phyloP scores from a whole-genome alignment of 352 stramenopile species.

The Pseudoperonospora humuli region DNA sequence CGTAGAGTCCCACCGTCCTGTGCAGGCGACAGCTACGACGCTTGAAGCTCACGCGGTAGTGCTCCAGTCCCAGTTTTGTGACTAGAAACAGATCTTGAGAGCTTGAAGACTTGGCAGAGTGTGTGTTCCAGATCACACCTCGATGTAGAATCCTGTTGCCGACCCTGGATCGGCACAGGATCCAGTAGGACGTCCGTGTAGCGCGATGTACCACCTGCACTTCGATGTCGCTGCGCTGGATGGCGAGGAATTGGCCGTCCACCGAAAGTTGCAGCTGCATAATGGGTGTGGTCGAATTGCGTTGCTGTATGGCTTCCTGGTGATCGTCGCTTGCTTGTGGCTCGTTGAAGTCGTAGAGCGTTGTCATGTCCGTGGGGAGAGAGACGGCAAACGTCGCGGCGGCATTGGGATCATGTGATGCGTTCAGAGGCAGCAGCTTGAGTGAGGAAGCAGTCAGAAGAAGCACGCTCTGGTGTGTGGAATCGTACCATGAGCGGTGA shows the following conservation, averaged over 20 bases:
- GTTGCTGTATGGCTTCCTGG: not conserved
- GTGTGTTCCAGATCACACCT: slow-evolving; percentile 62
- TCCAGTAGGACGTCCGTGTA: slow-evolving; percentile 48
- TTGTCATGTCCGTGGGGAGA: slow-evolving; percentile 2
- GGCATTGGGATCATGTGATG: slow-evolving; percentile 19
- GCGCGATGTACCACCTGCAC: slow-evolving; percentile 53
- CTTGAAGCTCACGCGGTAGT: slow-evolving; percentile 60
- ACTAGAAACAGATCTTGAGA: slow-evolving; percentile 73
- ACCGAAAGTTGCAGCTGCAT: slow-evolving; percentile 48
- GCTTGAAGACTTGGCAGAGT: slow-evolving; percentile 29
- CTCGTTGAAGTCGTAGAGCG: slow-evolving; percentile 43
- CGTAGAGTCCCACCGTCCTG: slow-evolving; percentile 43
- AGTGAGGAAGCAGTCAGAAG: slow-evolving; percentile 27
- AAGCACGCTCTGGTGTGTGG: slow-evolving; percentile 44
- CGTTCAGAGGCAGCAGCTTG: slow-evolving; percentile 35
- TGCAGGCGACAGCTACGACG: slow-evolving; percentile 49
- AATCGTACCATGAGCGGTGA: slow-evolving; percentile 44
- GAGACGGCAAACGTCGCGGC: slow-evolving; percentile 1
- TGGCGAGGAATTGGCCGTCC: slow-evolving; percentile 53
- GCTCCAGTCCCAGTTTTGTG: slow-evolving; percentile 67
- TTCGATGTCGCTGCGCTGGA: slow-evolving; percentile 80
- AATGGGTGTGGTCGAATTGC: slow-evolving; percentile 17
- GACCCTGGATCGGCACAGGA: slow-evolving; percentile 60
- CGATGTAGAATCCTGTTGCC: slow-evolving; percentile 54
- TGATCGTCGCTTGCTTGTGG: slow-evolving; percentile 1